Conservation (phyloP, 352 stramenopile species). For the Pythium rishiriense region DNA sequence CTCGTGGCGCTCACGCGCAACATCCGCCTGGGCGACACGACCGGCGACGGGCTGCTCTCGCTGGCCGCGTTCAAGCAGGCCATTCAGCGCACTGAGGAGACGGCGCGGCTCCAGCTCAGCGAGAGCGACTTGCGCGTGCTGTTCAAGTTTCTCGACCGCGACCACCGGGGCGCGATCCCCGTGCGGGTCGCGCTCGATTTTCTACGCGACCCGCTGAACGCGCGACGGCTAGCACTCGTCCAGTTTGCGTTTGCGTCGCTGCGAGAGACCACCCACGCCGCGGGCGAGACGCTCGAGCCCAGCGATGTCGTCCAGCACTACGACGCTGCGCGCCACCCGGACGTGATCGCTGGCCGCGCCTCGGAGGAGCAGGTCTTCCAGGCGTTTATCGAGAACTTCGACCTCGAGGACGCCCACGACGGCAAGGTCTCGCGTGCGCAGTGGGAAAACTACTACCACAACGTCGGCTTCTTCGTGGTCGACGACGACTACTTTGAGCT, state of each 20-base stretch:
- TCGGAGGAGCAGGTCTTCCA: slow-evolving; percentile 61
- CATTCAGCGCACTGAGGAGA: slow-evolving; percentile 43
- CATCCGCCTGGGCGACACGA: slow-evolving; percentile 69
- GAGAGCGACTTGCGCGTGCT: slow-evolving; percentile 72
- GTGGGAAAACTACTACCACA: slow-evolving; percentile 88
- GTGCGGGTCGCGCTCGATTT: slow-evolving; percentile 83
- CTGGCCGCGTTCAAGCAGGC: slow-evolving; percentile 80
- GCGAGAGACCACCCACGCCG: background rate
- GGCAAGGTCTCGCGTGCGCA: slow-evolving; percentile 46
- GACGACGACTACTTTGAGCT: slow-evolving; percentile 92
- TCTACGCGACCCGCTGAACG: slow-evolving; percentile 79
- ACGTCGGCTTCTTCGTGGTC: slow-evolving; percentile 82
- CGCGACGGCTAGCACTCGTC: slow-evolving; percentile 64
- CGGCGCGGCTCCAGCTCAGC: slow-evolving; percentile 44
- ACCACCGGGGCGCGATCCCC: slow-evolving; percentile 66
- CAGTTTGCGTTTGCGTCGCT: slow-evolving; percentile 62
- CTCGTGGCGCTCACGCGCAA: slow-evolving; percentile 70
- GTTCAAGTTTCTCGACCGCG: slow-evolving; percentile 78
- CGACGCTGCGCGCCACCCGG: slow-evolving; percentile 67
- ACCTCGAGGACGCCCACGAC: slow-evolving; percentile 41
- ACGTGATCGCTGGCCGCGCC: slow-evolving; percentile 65
- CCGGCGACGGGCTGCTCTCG: slow-evolving; percentile 62
- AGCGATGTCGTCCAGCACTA: slow-evolving; percentile 68
- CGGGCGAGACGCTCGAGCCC: slow-evolving; percentile 41
- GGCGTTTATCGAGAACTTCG: slow-evolving; percentile 81